Evolutionary conservation across 2,329 filamentous ascomycete species (phyloP), one percentile per base, ranked within the genome.

Genomic region (Sordariomycetes sp.): DNA sequence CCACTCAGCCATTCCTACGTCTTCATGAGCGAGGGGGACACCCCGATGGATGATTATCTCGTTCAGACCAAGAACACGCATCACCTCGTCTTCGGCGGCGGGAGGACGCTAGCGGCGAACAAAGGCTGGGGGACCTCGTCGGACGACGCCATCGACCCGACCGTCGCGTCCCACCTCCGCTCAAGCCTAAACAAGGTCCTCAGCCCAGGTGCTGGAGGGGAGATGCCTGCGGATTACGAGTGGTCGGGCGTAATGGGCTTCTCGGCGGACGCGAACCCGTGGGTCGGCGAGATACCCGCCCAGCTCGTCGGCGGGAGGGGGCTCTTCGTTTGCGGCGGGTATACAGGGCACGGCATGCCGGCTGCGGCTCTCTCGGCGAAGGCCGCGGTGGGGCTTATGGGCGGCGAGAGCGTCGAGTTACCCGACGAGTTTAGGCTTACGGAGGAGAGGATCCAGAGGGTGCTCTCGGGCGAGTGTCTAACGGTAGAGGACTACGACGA

Each of bases 241-340:
- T 93, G 89, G 89, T 89, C 86, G 1, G 89, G 89, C 0, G 87
- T 91, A 63, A 92, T 91, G 88, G 88, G 86, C 0, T 91, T 83
- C 69, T 84, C 81, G 34, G 74, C 83, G 7, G 89, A 92, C 67
- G 74, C 78, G 0, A 69, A 79, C 55, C 87, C 89, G 0, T 91
- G 85, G 84, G 85, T 92, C 2, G 89, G 88, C 0, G 70, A 72
- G 11, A 80, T 91, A n/a, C 83, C 85, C 0, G 71, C 70, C 40
- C 65, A 68, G 6, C 62, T 79, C 25, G 82, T 78, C n/a, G 74
- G 70, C 20, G 69, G 51, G 3, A 57, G 11, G 67, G 84, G 85
- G 0, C 62, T 89, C 58, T 90, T 77, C 74, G 62, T 90, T 14
- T 79, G 79, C 61, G 86, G 78, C 2, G 87, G 85, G 3, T 90